Base-by-base conservation (phyloP, 1,139 yeast species). In the Ogataea hybrid region DNA sequence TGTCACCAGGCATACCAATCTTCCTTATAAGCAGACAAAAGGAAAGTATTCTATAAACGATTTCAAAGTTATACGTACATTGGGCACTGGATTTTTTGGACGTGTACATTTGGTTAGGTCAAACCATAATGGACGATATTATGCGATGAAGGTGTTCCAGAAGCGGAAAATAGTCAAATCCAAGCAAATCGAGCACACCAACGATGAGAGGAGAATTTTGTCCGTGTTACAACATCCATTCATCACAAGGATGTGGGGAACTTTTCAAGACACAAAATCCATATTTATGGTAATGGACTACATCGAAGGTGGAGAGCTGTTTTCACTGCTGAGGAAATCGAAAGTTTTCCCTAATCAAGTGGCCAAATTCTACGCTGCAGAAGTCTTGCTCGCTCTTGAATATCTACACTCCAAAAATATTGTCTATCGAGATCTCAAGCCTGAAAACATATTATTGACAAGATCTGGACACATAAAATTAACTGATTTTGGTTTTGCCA, bases 81-180 rank as follows among this genome's bases (percentile, higher is more conserved):
- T 77, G 42, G 83, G 83, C 2, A 77, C 83, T 0, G 83, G 83
- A 2, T 75, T 80, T 2, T 77, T 77, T 59, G 83, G 83, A n/a
- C 60, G 83, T 47, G 83, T 77, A 34, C 82, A 77, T 59, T 62
- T 77, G 48, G 81, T 76, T 12, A 62, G 81, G 39, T 73, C 79
- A 1, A 77, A 75, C 14, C 83, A 77, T 58, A 77, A 77, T 52
- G 81, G 81, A 3, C 63, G 82, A 41, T 77, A 70, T 53, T 77
- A 77, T 53, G 82, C 82, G 34, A 76, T 77, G 65, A 77, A 77
- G 56, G 80, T 75, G 10, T 68, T 77, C 57, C 71, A 77, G 54
- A 77, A 77, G 53, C 72, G 73, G 28, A 77, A 77, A 58, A 82
- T 77, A 44, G 79, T 77, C 25, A 75, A 72, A 54, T 77, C 78